Conservation (phyloP, 805 yeast genomes). For the Candida boidinii region DNA sequence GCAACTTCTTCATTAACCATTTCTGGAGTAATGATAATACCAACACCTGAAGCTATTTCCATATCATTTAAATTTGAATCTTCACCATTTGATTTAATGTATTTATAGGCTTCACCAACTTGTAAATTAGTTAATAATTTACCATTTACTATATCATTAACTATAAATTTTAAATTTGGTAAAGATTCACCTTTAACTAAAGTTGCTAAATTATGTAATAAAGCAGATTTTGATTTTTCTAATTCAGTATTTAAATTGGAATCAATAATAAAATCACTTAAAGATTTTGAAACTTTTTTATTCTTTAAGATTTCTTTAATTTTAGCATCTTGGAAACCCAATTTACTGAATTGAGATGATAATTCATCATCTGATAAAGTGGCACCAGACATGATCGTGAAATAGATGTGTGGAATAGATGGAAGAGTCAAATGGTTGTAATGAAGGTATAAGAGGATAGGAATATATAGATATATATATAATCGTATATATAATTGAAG, state of each 20-base stretch:
- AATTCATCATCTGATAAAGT: constrained; percentile 21
- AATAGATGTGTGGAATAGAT: too few species aligned
- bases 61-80: constrained; percentile 40
- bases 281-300: constrained; percentile 69
- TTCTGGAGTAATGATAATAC: constrained; percentile 59
- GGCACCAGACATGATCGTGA: too few species aligned
- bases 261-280: constrained; percentile 49
- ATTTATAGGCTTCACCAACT: constrained; percentile 73
- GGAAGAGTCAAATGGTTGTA: too few species aligned
- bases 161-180: constrained; percentile 40
- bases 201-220: constrained; percentile 73
- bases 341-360: constrained; percentile 26
- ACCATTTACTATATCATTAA: constrained; percentile 55
- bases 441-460: too few species aligned
- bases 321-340: constrained; percentile 69
- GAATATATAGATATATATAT: too few species aligned
- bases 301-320: constrained; percentile 77
- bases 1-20: constrained; percentile 53
- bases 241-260: constrained; percentile 27
- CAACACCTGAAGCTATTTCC: constrained; percentile 72
- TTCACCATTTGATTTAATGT: constrained; percentile 45
- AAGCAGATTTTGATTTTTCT: constrained; percentile 53
- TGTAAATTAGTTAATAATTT: constrained; percentile 63
- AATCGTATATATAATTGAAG: too few species aligned
- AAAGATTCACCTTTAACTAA: constrained; percentile 53